Evolutionary conservation across 73 alveolate species (phyloP).

Genomic region (Halteria grandinella): DNA sequence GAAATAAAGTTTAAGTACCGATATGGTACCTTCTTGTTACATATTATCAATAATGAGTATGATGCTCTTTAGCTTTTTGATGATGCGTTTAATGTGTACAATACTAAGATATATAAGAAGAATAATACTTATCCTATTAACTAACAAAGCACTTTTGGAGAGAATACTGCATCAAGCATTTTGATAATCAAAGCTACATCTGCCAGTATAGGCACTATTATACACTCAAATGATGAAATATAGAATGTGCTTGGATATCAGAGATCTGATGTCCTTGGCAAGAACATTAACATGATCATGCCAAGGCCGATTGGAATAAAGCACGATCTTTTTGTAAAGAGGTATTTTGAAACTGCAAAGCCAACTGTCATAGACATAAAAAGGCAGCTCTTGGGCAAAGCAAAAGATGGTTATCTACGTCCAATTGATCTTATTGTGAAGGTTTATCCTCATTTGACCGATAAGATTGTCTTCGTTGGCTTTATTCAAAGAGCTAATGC

Average conservation of each 20-base stretch:
- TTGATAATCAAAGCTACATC: conserved; percentile 40
- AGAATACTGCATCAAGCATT: conserved; percentile 35
- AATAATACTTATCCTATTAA: background rate
- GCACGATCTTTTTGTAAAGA: conserved; percentile 40
- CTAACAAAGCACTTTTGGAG: conserved; percentile 31
- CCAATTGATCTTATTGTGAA: conserved; percentile 38
- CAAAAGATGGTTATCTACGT: conserved; percentile 4
- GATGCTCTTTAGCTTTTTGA: conserved; percentile 36
- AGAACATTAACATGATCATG: conserved; percentile 29
- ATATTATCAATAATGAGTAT: conserved; percentile 41
- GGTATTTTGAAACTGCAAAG: conserved; percentile 59
- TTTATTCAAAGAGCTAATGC: conserved; percentile 22
- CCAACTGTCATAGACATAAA: conserved; percentile 46
- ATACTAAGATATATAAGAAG: conserved; percentile 5
- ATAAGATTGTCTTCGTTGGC: conserved; percentile 36
- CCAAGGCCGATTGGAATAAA: conserved; percentile 35
- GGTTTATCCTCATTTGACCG: conserved; percentile 20
- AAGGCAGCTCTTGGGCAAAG: conserved; percentile 18
- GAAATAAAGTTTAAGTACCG: conserved; percentile 30
- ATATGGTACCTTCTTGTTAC: conserved; percentile 28
- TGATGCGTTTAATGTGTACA: conserved; percentile 5
- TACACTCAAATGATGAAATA: conserved; percentile 36
- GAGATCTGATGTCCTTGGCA: conserved; percentile 5
- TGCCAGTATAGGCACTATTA: conserved; percentile 17
- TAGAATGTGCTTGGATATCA: conserved; percentile 35